These are phyloP conservation scores for Diutina rugosa DNA, from an alignment of 1,139 yeast species.

Conservation along the genomic window DNA sequence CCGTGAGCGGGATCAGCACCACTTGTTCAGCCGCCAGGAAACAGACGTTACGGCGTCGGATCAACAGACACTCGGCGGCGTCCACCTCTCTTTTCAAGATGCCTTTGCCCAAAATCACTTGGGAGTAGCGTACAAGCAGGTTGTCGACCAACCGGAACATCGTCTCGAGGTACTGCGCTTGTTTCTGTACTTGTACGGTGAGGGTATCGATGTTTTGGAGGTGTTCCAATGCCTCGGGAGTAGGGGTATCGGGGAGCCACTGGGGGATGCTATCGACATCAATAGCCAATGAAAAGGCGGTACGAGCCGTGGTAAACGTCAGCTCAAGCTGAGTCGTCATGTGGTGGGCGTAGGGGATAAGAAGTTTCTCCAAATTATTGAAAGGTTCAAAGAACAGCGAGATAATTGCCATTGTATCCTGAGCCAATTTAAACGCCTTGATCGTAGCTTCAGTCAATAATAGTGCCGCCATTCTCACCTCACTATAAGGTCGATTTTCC, in stretches of 20 bases:
- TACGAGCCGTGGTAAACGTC: neutral
- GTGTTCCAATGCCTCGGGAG: constrained; percentile 14
- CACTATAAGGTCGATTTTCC: neutral
- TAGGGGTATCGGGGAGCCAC: neutral
- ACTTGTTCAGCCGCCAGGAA: constrained; percentile 32
- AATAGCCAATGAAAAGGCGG: constrained; percentile 4
- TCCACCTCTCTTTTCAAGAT: constrained; percentile 24
- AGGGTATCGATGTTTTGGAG: constrained; percentile 23
- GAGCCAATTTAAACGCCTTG: neutral
- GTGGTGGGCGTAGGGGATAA: constrained; percentile 21
- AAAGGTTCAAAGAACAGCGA: constrained; percentile 10
- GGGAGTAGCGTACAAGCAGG: constrained; percentile 20
- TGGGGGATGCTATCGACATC: constrained; percentile 16
- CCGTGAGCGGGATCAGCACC: constrained; percentile 28
- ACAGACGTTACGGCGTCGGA: constrained; percentile 27
- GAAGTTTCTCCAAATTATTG: constrained; percentile 25
- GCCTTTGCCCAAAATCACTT: constrained; percentile 27
- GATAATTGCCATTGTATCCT: neutral
- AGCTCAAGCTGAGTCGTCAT: constrained; percentile 12
- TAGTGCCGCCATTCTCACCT: neutral
- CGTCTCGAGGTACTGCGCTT: constrained; percentile 15
- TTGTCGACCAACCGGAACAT: constrained; percentile 22
- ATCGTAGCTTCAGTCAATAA: neutral
- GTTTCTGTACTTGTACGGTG: constrained; percentile 25
- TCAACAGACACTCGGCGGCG: constrained; percentile 19